Base-by-base conservation (phyloP, 1,139 yeast genomes). In the Pichia sp. region DNA sequence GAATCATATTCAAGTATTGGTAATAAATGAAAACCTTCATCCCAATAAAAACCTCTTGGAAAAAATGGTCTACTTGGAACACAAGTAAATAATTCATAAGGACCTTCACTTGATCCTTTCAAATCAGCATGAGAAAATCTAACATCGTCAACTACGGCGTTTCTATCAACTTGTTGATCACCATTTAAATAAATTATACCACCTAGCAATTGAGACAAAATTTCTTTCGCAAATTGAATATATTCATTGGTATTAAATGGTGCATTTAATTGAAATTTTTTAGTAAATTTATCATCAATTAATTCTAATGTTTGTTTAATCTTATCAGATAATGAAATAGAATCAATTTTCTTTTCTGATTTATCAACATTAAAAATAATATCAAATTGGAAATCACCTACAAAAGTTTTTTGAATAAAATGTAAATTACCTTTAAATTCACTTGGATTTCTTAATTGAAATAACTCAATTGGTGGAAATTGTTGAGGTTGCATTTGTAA, bases 21-120 rank as follows among this genome's bases (percentile, higher is more conserved):
- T 35, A 90, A 69, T 51, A 92, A 70, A 62, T 92, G 96, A 65
- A 92, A 92, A 0, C 99, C 99, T 66, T 94, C 98, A 64, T 94
- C 99, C 99, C 99, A 92, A 59, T 87, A 87, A 59, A 92, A 92
- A 0, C 99, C 99, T 52, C 98, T 74, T 8, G 98, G 97, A 65
- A 92, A 92, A 58, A 87, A 87, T 0, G 96, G 89, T 46, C 98
- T 73, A 40, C 96, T 87, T 2, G 98, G 98, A 29, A 89, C 95
- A 37, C 87, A 71, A 0, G 95, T 78, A 56, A 89, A 86, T 33
- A 94, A 65, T 52, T 82, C 87, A 52, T 68, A 63, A 1, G 90
- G 89, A 0, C 87, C 87, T 57, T 83, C 92, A 4, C 65, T 60
- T 25, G 60, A 51, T 0, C 89, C 84, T 12, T 53, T 64, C 24